Conservation (phyloP, 495 filamentous ascomycete species). For the Aspergillus mulundensis region DNA sequence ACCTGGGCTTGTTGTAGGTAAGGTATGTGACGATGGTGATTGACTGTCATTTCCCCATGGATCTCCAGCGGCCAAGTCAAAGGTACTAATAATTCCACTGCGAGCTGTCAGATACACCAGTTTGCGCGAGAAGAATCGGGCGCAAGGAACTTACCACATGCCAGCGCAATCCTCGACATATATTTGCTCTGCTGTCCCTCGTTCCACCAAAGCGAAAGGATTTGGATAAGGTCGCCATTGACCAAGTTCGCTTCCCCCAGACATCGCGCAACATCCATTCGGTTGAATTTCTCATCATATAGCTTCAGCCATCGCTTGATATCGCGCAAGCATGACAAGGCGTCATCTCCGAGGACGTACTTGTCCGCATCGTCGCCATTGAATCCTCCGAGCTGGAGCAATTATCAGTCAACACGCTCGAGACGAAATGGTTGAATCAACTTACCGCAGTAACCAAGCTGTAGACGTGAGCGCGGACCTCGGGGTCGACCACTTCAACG, state of each 20-base stretch:
- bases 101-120: conserved; percentile 9
- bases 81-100: conserved; percentile 85
- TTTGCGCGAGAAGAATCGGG: background rate
- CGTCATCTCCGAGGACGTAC: conserved; percentile 88
- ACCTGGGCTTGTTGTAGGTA: conserved; percentile 84
- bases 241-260: conserved; percentile 91
- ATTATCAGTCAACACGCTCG: conserved; percentile 19
- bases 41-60: conserved; percentile 78
- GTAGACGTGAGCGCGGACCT: conserved; percentile 86
- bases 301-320: conserved; percentile 90
- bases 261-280: conserved; percentile 92
- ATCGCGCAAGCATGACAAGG: conserved; percentile 85
- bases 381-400: conserved; percentile 73
- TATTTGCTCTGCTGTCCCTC: conserved; percentile 62
- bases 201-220: conserved; percentile 73
- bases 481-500: conserved; percentile 66
- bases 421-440: conserved; percentile 15
- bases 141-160: conserved; percentile 55
- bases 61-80: conserved; percentile 93
- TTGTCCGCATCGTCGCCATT: conserved; percentile 73
- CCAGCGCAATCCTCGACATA: conserved; percentile 75
- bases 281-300: conserved; percentile 90
- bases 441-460: conserved; percentile 87
- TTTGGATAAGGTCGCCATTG: conserved; percentile 82
- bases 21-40: conserved; percentile 86